Evolutionary conservation across 2,329 filamentous ascomycete genomes (phyloP).

Genomic region (Tolypocladium tundrense): DNA sequence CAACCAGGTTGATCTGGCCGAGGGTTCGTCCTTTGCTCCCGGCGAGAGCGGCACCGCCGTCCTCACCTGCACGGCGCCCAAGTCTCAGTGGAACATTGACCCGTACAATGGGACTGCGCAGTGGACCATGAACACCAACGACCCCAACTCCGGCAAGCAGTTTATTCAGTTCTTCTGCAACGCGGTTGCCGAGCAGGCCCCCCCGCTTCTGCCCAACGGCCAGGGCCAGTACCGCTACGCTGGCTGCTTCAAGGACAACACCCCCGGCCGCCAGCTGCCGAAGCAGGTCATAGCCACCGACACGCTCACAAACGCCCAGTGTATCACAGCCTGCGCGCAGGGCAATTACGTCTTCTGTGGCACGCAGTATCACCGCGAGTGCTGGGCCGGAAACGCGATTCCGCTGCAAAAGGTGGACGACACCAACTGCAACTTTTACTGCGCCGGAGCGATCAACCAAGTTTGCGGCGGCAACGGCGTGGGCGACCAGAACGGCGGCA

Average conservation of each 20-base stretch:
- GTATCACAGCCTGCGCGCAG: conserved; percentile 30
- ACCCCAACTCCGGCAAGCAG: conserved; percentile 40
- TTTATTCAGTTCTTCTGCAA: conserved; percentile 40
- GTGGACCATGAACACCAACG: conserved; percentile 50
- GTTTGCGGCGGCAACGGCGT: conserved; percentile 42
- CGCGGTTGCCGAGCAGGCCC: conserved; percentile 41
- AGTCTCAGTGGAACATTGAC: conserved; percentile 46
- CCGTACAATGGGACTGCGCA: conserved; percentile 34
- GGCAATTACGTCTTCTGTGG: conserved; percentile 31
- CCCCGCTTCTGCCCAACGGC: conserved; percentile 33
- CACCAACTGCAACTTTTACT: conserved; percentile 40
- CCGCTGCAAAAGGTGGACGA: conserved; percentile 33
- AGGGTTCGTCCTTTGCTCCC: conserved; percentile 39
- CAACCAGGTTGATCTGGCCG: conserved; percentile 47
- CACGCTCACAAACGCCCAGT: conserved; percentile 31
- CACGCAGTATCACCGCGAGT: conserved; percentile 40
- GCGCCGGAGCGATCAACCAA: conserved; percentile 36
- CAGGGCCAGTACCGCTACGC: conserved; percentile 39
- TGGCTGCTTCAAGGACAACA: conserved; percentile 47
- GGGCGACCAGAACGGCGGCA: conserved; percentile 17
- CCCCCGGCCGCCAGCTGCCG: conserved; percentile 40
- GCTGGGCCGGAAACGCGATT: conserved; percentile 42
- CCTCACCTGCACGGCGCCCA: conserved; percentile 44
- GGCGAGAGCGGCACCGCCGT: conserved; percentile 40
- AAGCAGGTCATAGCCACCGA: conserved; percentile 28